phyloP scores from a whole-genome alignment of 768 basidiomycete genomes.

The Russula emetica region DNA sequence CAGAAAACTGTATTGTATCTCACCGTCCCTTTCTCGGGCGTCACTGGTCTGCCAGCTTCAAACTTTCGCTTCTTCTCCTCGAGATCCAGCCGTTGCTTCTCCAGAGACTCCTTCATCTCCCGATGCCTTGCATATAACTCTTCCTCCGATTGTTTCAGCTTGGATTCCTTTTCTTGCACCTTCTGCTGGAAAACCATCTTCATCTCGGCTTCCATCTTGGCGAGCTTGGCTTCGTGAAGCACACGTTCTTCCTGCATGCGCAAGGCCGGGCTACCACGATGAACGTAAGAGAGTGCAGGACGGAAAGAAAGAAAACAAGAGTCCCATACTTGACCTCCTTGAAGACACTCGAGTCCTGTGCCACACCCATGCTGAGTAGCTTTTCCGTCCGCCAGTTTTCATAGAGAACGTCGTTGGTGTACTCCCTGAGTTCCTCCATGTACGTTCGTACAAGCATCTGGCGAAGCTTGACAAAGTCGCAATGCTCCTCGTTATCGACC shows the following conservation, averaged over 20 bases:
- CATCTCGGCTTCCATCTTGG: slow-evolving; percentile 99
- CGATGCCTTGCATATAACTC: slow-evolving; percentile 97
- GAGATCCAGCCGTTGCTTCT: slow-evolving; percentile 91
- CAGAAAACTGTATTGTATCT: slow-evolving; percentile 34
- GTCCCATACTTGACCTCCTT: slow-evolving; percentile 93
- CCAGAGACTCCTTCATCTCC: slow-evolving; percentile 99
- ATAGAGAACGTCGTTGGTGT: slow-evolving; percentile 93
- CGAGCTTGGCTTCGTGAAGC: slow-evolving; percentile 93
- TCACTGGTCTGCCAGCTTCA: slow-evolving; percentile 90
- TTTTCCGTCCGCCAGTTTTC: slow-evolving; percentile 99
- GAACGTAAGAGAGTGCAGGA: neutral
- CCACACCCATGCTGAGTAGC: slow-evolving; percentile 93
- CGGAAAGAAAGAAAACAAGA: neutral
- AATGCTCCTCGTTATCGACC: slow-evolving; percentile 98
- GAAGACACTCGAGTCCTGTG: slow-evolving; percentile 97
- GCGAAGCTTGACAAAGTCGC: slow-evolving; percentile 98
- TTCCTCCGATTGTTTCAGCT: slow-evolving; percentile 98
- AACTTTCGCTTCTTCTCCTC: slow-evolving; percentile 98
- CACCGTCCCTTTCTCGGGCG: slow-evolving; percentile 88
- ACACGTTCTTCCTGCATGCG: slow-evolving; percentile 95
- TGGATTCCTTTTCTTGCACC: slow-evolving; percentile 98
- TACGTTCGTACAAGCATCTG: slow-evolving; percentile 99
- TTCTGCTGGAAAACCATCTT: slow-evolving; percentile 99
- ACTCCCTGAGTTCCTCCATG: slow-evolving; percentile 98
- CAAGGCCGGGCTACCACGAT: slow-evolving; percentile 72